Evolutionary conservation across 1,139 yeast species (phyloP).

Genomic region (Pichia sp.): DNA sequence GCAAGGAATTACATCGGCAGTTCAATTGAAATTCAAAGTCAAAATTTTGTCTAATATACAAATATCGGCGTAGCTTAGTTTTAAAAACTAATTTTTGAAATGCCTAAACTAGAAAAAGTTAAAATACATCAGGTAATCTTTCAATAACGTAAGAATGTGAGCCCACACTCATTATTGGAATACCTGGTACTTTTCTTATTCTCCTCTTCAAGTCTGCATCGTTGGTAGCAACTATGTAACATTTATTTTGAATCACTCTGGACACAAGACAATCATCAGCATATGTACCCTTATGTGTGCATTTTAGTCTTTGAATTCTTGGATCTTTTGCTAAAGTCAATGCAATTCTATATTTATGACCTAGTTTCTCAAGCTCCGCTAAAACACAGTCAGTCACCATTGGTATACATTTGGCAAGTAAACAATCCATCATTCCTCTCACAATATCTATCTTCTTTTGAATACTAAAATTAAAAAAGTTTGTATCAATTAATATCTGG

Average conservation of each 20-base stretch:
- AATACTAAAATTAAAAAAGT: conserved; percentile 90
- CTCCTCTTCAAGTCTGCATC: conserved; percentile 97
- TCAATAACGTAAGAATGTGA: conserved; percentile 88
- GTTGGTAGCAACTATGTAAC: conserved; percentile 94
- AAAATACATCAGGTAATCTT: conserved; percentile 89
- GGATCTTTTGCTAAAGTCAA: conserved; percentile 90
- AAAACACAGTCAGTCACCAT: conserved; percentile 93
- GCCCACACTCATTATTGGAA: conserved; percentile 95
- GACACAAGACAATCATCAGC: conserved; percentile 97
- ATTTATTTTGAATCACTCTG: conserved; percentile 90
- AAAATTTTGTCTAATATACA: background rate
- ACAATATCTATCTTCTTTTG: conserved; percentile 91
- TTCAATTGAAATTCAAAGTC: background rate
- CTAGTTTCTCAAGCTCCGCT: conserved; percentile 95
- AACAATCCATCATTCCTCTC: conserved; percentile 92
- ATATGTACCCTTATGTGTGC: conserved; percentile 92
- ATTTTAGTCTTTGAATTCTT: conserved; percentile 74
- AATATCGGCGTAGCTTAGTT: too few relatives aligned
- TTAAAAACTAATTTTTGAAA: too few relatives aligned
- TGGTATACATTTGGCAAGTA: conserved; percentile 93
- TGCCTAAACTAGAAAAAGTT: conserved; percentile 19
- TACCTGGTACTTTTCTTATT: conserved; percentile 92
- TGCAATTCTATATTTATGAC: conserved; percentile 91
- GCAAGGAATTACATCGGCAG: background rate
- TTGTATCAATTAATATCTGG: conserved; percentile 91